Evolutionary conservation across 306 rosid genomes (phyloP).

Genomic region (Betula pendula): DNA sequence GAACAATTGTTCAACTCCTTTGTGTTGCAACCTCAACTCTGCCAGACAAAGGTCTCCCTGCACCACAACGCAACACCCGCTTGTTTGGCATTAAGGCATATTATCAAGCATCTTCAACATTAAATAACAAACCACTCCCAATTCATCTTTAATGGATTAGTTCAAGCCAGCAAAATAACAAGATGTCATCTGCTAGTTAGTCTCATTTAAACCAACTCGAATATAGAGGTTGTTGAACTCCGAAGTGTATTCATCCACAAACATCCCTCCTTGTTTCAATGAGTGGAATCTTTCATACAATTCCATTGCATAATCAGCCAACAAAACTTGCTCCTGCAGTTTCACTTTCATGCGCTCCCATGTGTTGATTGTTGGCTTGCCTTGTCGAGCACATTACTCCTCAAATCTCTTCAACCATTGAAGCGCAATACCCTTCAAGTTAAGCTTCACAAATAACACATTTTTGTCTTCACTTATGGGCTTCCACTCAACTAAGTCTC

Average conservation of each 20-base stretch:
- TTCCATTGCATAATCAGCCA: neutral
- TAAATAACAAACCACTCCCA: neutral
- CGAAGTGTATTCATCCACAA: neutral
- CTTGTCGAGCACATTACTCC: neutral
- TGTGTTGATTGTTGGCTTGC: neutral
- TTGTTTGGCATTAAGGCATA: neutral
- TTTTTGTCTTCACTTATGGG: neutral
- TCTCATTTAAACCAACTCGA: neutral
- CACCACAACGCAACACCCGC: neutral
- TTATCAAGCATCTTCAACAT: neutral
- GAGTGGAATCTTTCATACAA: neutral
- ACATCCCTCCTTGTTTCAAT: neutral
- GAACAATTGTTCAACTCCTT: neutral
- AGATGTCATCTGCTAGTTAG: neutral
- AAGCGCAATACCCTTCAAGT: neutral
- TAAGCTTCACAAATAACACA: too few relatives aligned
- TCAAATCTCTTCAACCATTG: constrained; percentile 13
- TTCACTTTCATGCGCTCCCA: neutral
- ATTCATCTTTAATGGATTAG: neutral
- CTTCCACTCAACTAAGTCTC: neutral
- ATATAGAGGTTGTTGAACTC: neutral
- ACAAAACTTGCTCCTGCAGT: neutral
- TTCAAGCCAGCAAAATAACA: neutral
- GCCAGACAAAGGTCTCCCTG: neutral
- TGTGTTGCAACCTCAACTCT: neutral